Evolutionary conservation across 768 basidiomycete genomes (phyloP), one percentile per base, ranked within the genome.

Genomic region (Kwoniella sp.): DNA sequence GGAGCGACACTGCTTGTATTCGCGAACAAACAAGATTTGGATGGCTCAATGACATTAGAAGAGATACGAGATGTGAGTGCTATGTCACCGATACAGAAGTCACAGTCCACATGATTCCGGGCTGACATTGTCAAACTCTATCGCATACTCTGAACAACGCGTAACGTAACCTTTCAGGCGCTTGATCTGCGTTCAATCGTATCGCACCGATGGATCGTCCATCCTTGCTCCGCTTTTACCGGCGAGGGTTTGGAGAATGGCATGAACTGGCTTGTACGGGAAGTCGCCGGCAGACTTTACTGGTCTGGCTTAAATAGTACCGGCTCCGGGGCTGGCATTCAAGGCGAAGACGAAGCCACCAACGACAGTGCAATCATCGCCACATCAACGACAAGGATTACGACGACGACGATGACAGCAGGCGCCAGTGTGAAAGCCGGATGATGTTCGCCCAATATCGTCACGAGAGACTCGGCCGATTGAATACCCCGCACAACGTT

Each of bases 1-100:
- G 95, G 96, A n/a, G 96, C 96, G 47, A 94, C 92, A 13, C 84
- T 98, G 55, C 86, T 98, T 37, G 88, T 98, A 58, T 91, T 98
- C 77, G 96, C 96, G 27, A 99, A 99, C 82, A 99, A 99, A 81
- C 94, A 96, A 77, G 96, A 99, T 82, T 86, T 98, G 61, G 85
- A 85, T 62, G 91, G 92, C 53, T 89, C 92, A 0, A 86, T 97
- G 87, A 85, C 86, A 30, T 85, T 88, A 65, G 78, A 81, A 30
- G 92, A 96, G 81, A 96, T 97, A 69, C 84, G 87, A 65, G 84
- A 90, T 76, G 94, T 91, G 79, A 79, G 89, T 83, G 49, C 19
- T 21, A 33, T 58, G n/a, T n/a, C n/a, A n/a, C n/a, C n/a, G n/a
- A n/a, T n/a, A n/a, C n/a, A n/a, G n/a, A n/a, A n/a, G n/a, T n/a